Conservation (phyloP, 768 basidiomycete species). For the Phaeotremella skinneri region DNA sequence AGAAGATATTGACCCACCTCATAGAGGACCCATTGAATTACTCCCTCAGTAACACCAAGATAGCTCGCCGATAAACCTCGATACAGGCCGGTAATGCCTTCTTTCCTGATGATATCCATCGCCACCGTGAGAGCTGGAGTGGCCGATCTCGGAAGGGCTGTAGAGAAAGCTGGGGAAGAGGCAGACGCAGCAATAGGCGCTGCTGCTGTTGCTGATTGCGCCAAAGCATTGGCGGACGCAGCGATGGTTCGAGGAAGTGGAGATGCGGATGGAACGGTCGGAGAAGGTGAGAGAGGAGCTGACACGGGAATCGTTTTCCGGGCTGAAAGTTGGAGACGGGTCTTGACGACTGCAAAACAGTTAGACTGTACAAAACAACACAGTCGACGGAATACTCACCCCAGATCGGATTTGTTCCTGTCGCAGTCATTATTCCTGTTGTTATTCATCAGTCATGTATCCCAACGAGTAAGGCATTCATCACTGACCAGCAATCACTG, state of each 20-base stretch:
- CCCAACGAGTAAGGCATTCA: not conserved
- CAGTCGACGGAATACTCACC: constrained; percentile 24
- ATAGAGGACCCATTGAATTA: constrained; percentile 96
- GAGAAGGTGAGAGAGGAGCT: constrained; percentile 28
- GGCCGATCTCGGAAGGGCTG: constrained; percentile 5
- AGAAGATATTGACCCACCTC: constrained; percentile 55
- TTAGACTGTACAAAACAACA: not conserved
- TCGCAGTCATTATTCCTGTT: constrained; percentile 73
- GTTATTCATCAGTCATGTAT: not conserved
- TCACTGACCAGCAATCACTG: constrained; percentile 63
- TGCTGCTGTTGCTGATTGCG: constrained; percentile 4
- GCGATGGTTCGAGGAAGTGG: constrained; percentile 35
- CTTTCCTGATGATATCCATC: constrained; percentile 69
- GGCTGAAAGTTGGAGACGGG: constrained; percentile 73
- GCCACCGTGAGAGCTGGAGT: constrained; percentile 54
- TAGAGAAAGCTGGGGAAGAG: constrained; percentile 10
- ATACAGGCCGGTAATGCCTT: constrained; percentile 86
- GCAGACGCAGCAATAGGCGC: constrained; percentile 7
- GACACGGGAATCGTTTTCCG: constrained; percentile 43
- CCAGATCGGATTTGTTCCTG: constrained; percentile 97
- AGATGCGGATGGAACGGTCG: constrained; percentile 20
- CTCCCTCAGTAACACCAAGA: constrained; percentile 90
- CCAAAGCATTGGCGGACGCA: constrained; percentile 30
- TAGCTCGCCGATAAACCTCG: constrained; percentile 93
- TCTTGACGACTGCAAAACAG: constrained; percentile 72